phyloP scores from a whole-genome alignment of 73 alveolate genomes.

The Loxodes magnus region DNA sequence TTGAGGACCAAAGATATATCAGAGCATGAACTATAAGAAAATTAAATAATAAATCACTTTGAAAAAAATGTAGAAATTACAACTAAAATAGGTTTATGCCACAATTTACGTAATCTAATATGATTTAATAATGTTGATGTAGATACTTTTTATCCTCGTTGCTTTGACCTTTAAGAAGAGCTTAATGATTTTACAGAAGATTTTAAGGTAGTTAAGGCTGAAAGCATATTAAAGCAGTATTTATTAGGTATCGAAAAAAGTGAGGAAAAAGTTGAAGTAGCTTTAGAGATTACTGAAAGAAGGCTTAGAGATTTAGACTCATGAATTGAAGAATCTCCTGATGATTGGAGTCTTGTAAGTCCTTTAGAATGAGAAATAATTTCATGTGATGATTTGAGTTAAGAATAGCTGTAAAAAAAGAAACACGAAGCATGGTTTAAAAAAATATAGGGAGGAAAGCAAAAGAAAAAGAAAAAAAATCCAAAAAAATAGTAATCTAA shows the following conservation, averaged over 20 bases:
- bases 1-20: conserved; percentile 76
- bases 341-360: conserved; percentile 59
- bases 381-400: conserved; percentile 73
- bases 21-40: conserved; percentile 53
- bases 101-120: conserved; percentile 68
- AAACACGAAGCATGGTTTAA: conserved; percentile 54
- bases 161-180: conserved; percentile 84
- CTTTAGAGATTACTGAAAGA: conserved; percentile 67
- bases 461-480: conserved; percentile 53
- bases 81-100: conserved; percentile 82
- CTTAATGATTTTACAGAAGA: conserved; percentile 83
- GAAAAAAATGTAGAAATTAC: conserved; percentile 73
- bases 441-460: conserved; percentile 34
- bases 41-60: conserved; percentile 80
- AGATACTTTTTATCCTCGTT: conserved; percentile 91
- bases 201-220: conserved; percentile 71
- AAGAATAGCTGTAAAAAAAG: conserved; percentile 39
- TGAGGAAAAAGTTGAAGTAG: conserved; percentile 44
- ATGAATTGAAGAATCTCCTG: conserved; percentile 83
- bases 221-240: conserved; percentile 35
- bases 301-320: conserved; percentile 65
- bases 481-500: conserved; percentile 24
- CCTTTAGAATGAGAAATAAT: conserved; percentile 85
- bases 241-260: conserved; percentile 34
- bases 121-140: conserved; percentile 85